A percentile compares a stretch with the other conserved stretches of the same genome.
Evolutionary conservation across 1,284 basidiomycete species (phyloP).

Genomic region (Flammula alnicola): DNA sequence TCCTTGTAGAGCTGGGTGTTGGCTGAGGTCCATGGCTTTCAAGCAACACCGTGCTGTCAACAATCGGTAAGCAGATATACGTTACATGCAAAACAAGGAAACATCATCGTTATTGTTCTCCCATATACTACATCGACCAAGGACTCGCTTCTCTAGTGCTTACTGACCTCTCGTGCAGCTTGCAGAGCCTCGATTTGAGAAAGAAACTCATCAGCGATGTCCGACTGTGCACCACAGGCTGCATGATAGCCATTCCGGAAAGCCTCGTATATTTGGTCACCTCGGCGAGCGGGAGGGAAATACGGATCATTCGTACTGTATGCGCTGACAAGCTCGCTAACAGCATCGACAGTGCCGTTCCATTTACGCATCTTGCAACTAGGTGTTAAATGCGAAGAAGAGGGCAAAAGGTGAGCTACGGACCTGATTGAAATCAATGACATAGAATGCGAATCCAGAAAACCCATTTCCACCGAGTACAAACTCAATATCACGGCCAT

Average conservation of each 20-base stretch:
- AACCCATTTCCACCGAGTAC: conserved; percentile 31
- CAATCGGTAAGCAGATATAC: no score
- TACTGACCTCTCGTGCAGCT: no score
- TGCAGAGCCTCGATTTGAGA: no score
- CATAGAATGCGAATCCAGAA: conserved; percentile 18
- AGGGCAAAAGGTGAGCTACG: conserved; percentile 5
- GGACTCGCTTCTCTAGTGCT: no score
- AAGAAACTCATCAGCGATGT: no score
- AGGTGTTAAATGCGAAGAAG: not conserved
- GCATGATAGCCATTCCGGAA: conserved; percentile 31
- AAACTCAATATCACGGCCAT: conserved; percentile 40
- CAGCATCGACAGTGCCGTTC: conserved; percentile 20
- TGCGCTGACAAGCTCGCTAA: conserved; percentile 28
- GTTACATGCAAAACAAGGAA: no score
- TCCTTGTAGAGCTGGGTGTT: no score
- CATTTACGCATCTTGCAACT: conserved; percentile 27
- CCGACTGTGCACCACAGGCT: no score
- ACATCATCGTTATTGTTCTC: no score
- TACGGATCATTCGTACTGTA: conserved; percentile 38
- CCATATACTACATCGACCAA: no score
- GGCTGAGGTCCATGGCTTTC: no score
- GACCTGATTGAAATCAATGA: conserved; percentile 41
- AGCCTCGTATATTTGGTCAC: conserved; percentile 26
- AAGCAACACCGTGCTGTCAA: no score
- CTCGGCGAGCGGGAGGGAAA: conserved; percentile 32